These are phyloP conservation scores for Celoporthe dispersa DNA, from an alignment of 2,329 filamentous ascomycete species.

Conservation along the genomic window DNA sequence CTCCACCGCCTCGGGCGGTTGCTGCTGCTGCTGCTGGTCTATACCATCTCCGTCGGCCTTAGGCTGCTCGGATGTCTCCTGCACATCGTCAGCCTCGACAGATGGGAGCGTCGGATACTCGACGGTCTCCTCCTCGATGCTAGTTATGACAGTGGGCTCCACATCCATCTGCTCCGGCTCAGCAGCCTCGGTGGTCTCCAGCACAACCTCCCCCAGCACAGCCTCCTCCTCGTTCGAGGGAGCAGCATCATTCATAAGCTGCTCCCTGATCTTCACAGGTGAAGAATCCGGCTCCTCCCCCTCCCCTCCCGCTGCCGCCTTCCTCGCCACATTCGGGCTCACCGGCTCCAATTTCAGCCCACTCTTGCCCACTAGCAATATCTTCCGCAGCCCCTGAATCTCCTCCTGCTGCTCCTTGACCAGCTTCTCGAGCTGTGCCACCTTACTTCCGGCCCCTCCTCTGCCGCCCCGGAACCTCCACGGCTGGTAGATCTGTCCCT, in stretches of 20 bases:
- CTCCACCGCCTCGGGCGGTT: not conserved
- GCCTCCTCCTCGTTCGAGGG: not conserved
- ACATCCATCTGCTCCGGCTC: conserved; percentile 20
- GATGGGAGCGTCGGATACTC: conserved; percentile 21
- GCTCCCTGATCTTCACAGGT: conserved; percentile 23
- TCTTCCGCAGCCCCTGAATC: conserved; percentile 19
- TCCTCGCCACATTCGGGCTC: not conserved
- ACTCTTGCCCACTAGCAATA: conserved; percentile 8
- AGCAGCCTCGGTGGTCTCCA: conserved; percentile 8
- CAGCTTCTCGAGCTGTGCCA: conserved; percentile 21
- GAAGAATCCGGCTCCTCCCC: conserved; percentile 22
- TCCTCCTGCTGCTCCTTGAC: conserved; percentile 24
- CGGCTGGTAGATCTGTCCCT: conserved; percentile 19
- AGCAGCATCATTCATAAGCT: conserved; percentile 19
- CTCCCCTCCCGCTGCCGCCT: not conserved
- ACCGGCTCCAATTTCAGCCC: conserved; percentile 12
- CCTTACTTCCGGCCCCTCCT: conserved; percentile 2
- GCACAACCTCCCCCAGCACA: conserved; percentile 4
- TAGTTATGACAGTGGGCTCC: conserved; percentile 10
- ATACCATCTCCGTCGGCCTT: not conserved
- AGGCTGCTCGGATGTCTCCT: conserved; percentile 1
- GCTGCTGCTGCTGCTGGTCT: not conserved
- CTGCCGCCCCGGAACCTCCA: conserved; percentile 15
- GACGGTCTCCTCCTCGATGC: conserved; percentile 18
- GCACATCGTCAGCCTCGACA: conserved; percentile 17